phyloP scores from a whole-genome alignment of 2,329 filamentous ascomycete species.

The Plectosphaerella plurivora region DNA sequence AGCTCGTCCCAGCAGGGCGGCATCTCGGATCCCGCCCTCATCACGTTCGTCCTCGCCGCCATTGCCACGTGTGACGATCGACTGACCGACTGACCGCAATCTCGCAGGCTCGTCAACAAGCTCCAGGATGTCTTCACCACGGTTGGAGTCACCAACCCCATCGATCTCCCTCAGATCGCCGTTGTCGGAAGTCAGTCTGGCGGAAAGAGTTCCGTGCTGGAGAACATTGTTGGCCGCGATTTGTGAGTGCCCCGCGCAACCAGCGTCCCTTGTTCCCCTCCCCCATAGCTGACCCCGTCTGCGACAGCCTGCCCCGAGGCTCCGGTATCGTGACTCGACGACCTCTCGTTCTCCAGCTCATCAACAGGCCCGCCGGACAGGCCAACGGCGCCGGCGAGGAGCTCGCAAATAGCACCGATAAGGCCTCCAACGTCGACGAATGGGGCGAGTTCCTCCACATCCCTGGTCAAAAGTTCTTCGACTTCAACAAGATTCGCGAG shows the following conservation, averaged over 20 bases:
- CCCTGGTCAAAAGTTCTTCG: conserved; percentile 93
- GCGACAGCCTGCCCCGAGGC: conserved; percentile 80
- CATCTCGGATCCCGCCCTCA: conserved; percentile 63
- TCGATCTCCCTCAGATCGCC: conserved; percentile 96
- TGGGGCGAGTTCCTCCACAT: conserved; percentile 99
- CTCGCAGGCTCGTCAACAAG: conserved; percentile 84
- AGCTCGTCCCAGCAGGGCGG: conserved; percentile 33
- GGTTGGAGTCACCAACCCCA: conserved; percentile 97
- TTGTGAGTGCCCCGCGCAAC: conserved; percentile 64
- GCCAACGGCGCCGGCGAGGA: conserved; percentile 71
- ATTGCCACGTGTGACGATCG: conserved; percentile 3
- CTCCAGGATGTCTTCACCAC: conserved; percentile 99
- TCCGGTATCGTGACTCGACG: conserved; percentile 95
- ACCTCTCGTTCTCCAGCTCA: conserved; percentile 94
- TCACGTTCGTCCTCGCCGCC: conserved; percentile 44
- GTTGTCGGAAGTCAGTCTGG: conserved; percentile 98
- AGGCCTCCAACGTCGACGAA: conserved; percentile 87
- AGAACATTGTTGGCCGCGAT: conserved; percentile 98
- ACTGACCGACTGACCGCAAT: conserved; percentile 20
- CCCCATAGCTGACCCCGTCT: conserved; percentile 20
- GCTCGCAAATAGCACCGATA: conserved; percentile 65
- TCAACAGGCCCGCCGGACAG: conserved; percentile 73
- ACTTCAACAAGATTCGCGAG: conserved; percentile 97
- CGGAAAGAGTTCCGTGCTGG: conserved; percentile 97
- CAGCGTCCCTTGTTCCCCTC: conserved; percentile 7